Percentiles rank a stretch among this genome's conserved stretches.
phyloP scores from a whole-genome alignment of 768 basidiomycete species.

The Lyophyllum shimeji region DNA sequence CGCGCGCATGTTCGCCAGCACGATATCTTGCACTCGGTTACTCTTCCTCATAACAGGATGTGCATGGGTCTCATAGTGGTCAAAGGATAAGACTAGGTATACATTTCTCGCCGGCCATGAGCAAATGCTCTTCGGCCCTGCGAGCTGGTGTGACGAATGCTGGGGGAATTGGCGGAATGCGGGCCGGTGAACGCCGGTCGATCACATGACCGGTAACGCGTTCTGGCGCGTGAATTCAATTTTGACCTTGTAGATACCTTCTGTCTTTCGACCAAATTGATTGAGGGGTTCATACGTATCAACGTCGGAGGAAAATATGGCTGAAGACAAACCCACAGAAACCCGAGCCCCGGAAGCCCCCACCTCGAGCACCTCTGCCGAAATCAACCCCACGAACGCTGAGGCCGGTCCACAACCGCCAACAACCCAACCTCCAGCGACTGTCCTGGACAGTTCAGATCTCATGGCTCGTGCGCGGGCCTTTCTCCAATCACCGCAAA shows the following conservation, averaged over 20 bases:
- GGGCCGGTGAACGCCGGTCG: too few species aligned
- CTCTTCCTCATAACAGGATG: conserved; percentile 37
- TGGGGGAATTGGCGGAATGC: too few species aligned
- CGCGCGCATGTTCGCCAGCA: conserved; percentile 41
- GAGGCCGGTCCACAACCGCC: background rate
- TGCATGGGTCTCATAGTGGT: too few species aligned
- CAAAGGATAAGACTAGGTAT: too few species aligned
- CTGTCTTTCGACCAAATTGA: background rate
- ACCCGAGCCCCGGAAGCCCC: too few species aligned
- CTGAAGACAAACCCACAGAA: conserved; percentile 4
- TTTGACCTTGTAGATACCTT: background rate
- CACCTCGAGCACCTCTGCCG: background rate
- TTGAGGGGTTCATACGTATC: background rate
- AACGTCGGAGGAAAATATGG: background rate
- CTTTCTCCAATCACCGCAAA: conserved; percentile 68
- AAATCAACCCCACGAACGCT: background rate
- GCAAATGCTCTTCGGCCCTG: too few species aligned
- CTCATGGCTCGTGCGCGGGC: conserved; percentile 55
- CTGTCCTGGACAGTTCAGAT: conserved; percentile 33
- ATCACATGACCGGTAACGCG: background rate
- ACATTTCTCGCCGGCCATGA: too few species aligned
- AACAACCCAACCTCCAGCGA: background rate
- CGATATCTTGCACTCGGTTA: conserved; percentile 54
- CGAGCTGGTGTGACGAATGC: too few species aligned
- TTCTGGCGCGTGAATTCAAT: background rate